phyloP scores from a whole-genome alignment of 2,329 filamentous ascomycete genomes.

The Fusarium sp. region DNA sequence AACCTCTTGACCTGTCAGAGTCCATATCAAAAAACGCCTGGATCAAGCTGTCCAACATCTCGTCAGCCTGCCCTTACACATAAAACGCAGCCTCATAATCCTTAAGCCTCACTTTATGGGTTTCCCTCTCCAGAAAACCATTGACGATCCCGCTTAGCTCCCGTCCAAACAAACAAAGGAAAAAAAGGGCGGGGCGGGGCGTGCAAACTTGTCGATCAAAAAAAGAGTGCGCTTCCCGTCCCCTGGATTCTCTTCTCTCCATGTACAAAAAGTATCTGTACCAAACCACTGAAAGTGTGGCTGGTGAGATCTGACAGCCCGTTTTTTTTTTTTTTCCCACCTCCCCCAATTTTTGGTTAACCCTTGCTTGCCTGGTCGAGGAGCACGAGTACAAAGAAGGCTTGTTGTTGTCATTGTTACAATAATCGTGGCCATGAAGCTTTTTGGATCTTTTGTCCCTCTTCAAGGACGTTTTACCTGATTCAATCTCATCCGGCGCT shows the following conservation, averaged over 20 bases:
- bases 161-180: not conserved
- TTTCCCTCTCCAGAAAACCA: not conserved
- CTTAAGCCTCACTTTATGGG: not conserved
- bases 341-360: not conserved
- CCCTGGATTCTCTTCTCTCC: not conserved
- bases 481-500: not conserved
- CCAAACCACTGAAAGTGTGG: constrained; percentile 25
- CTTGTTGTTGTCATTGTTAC: not conserved
- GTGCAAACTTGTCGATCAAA: constrained; percentile 3
- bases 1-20: not conserved
- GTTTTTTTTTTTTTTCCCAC: not conserved
- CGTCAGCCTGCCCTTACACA: not conserved
- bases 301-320: constrained; percentile 33
- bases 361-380: not conserved
- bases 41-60: not conserved
- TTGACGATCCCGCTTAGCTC: constrained; percentile 4
- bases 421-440: not conserved
- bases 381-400: not conserved
- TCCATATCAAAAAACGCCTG: not conserved
- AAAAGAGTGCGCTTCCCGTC: constrained; percentile 19
- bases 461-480: not conserved
- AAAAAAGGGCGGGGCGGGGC: not conserved
- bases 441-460: not conserved
- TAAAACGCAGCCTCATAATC: not conserved
- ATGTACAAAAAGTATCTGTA: not conserved